A percentile compares a stretch with the other conserved stretches of the same genome.
These are phyloP conservation scores for Viola pubescens DNA, from an alignment of 441 rosid genomes.

Conservation along the genomic window DNA sequence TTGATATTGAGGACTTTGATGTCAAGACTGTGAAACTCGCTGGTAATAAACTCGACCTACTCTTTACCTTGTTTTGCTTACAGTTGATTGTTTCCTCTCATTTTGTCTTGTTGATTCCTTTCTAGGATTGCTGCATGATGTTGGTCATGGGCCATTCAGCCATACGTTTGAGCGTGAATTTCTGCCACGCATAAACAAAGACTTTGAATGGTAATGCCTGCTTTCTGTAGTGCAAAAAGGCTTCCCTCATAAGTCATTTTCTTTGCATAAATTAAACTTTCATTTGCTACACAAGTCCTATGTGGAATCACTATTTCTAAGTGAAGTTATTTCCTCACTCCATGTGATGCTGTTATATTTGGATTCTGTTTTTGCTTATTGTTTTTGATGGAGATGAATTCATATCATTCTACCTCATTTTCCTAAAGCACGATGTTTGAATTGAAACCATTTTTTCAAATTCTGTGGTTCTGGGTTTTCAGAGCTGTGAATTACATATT, in stretches of 20 bases:
- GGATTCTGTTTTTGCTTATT: no score
- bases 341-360: no score
- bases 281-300: no score
- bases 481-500: not conserved
- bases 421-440: no score
- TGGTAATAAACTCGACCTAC: constrained; percentile 29
- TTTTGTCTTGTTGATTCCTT: constrained; percentile 2
- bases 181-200: constrained; percentile 38
- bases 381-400: no score
- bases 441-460: no score
- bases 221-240: not conserved
- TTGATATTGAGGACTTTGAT: constrained; percentile 40
- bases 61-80: not conserved
- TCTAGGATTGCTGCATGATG: constrained; percentile 66
- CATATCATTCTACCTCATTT: no score
- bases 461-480: not conserved
- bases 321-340: no score
- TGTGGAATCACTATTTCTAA: no score
- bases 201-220: constrained; percentile 36
- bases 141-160: constrained; percentile 82
- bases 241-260: not conserved
- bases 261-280: no score
- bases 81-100: not conserved
- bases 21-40: constrained; percentile 59
- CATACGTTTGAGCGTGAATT: constrained; percentile 59